Base-by-base conservation (phyloP, 2,329 filamentous ascomycete species). In the Zarea fungicola region DNA sequence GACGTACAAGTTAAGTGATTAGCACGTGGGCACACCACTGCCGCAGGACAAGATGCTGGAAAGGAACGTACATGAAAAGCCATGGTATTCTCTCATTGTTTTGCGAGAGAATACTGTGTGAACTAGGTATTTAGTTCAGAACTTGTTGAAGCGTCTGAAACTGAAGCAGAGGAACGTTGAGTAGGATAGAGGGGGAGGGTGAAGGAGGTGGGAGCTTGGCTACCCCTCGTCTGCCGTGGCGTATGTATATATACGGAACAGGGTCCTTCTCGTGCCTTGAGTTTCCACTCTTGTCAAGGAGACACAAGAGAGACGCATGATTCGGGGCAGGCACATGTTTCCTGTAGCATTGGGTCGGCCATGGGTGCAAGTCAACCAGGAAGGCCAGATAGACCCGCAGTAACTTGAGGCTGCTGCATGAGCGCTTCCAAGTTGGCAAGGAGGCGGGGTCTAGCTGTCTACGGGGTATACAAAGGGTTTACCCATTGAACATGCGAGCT, bases 81-180 rank as follows among this genome's bases (percentile, higher is more conserved):
- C 81, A 84, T 84, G 81, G 62, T 84, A 84, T 71, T 83, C 80
- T 83, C 80, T 79, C 81, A 84, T 84, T 72, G 60, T 69, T 57
- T 56, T 54, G 67, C 67, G 61, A 62, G 56, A 58, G 62, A 62
- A 57, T 52, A 50, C 41, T 50, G 49, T 52, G 57, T 60, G 55
- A 59, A 56, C 51, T 41, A 50, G 46, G 48, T 31, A 36, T 52
- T 53, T 49, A 58, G 48, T 26, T 52, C 51, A 42, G 58, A 60
- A 59, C 56, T 58, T 62, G 64, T 64, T 65, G 63, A 65, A 67
- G 49, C 52, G 56, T 35, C 13, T 40, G 22, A 29, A 59, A 58
- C 58, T 37, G 55, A 57, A 58, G 55, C 40, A 49, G 57, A 48
- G 55, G 56, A 52, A 61, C 55, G 49, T 36, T 42, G 41, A 48